These are phyloP conservation scores for Geranomyces michiganensis DNA, from an alignment of 192 early-diverging fungal species.

Conservation along the genomic window DNA sequence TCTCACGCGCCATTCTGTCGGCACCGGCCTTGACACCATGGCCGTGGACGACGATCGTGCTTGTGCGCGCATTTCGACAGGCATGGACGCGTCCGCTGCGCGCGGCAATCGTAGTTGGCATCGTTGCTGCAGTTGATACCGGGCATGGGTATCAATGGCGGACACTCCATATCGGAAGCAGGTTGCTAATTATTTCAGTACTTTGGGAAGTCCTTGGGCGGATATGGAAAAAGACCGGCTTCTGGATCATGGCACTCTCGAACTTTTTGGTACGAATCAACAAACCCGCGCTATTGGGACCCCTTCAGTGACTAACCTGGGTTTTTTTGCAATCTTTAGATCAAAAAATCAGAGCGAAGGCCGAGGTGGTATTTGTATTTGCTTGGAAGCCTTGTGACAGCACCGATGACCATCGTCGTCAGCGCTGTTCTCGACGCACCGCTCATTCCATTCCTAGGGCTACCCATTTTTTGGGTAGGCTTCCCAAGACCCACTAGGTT, in stretches of 20 bases:
- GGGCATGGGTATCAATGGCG: neutral
- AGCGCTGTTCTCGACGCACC: conserved; percentile 41
- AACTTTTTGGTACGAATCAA: conserved; percentile 27
- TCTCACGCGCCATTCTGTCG: neutral
- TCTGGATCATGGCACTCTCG: conserved; percentile 18
- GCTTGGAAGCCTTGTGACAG: conserved; percentile 18
- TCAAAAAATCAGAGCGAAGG: conserved; percentile 28
- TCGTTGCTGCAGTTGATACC: conserved; percentile 14
- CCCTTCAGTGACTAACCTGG: neutral
- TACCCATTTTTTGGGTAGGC: conserved; percentile 47
- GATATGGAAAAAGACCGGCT: conserved; percentile 14
- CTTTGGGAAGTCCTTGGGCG: conserved; percentile 13
- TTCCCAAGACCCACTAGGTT: conserved; percentile 44
- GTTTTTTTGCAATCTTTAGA: neutral
- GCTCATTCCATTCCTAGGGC: conserved; percentile 40
- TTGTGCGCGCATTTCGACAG: conserved; percentile 24
- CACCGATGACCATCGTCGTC: conserved; percentile 32
- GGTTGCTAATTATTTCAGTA: conserved; percentile 16
- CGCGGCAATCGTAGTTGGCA: neutral
- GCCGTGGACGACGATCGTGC: conserved; percentile 20
- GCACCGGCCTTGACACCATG: neutral
- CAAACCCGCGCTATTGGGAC: no score
- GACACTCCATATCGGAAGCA: conserved; percentile 15
- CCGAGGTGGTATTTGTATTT: conserved; percentile 22
- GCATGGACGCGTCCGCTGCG: conserved; percentile 4